phyloP scores from a whole-genome alignment of 1,139 yeast species.

The Kluyveromyces sp. region DNA sequence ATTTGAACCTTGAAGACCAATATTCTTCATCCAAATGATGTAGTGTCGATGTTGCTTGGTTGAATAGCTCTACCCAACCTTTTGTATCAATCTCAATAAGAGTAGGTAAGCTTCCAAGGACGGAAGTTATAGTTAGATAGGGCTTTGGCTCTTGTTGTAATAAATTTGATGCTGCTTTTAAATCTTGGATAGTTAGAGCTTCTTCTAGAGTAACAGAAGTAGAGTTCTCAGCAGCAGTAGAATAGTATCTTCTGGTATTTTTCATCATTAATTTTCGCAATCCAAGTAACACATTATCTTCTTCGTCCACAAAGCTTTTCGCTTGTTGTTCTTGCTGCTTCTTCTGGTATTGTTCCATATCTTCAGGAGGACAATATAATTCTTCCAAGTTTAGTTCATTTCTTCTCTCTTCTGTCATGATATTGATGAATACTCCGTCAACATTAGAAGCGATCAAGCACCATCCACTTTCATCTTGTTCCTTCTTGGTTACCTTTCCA shows the following conservation, averaged over 20 bases:
- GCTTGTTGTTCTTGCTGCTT: slow-evolving; percentile 7
- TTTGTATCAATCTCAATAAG: background rate
- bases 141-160: slow-evolving; percentile 1
- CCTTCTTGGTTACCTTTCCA: slow-evolving; percentile 35
- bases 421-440: slow-evolving; percentile 59
- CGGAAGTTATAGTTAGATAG: background rate
- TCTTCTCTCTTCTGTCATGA: slow-evolving; percentile 65
- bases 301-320: slow-evolving; percentile 8
- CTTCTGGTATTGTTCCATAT: slow-evolving; percentile 28
- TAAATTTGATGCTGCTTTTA: slow-evolving; percentile 6
- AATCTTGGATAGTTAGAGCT: slow-evolving; percentile 11
- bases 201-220: slow-evolving; percentile 2
- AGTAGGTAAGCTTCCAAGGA: slow-evolving; percentile 1
- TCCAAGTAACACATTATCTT: slow-evolving; percentile 24
- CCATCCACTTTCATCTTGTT: slow-evolving; percentile 51
- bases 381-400: slow-evolving; percentile 60
- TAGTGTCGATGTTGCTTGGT: slow-evolving; percentile 1
- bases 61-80: slow-evolving; percentile 3
- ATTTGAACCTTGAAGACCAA: slow-evolving; percentile 5
- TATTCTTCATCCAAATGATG: slow-evolving; percentile 2
- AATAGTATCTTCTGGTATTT: slow-evolving; percentile 21
- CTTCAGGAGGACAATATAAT: slow-evolving; percentile 50
- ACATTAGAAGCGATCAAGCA: slow-evolving; percentile 63
- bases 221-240: slow-evolving; percentile 5
- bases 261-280: slow-evolving; percentile 21